Evolutionary conservation across 345 rosid species (phyloP), one percentile per base, ranked within the genome.

Genomic region (Crucihimalaya himalaica): DNA sequence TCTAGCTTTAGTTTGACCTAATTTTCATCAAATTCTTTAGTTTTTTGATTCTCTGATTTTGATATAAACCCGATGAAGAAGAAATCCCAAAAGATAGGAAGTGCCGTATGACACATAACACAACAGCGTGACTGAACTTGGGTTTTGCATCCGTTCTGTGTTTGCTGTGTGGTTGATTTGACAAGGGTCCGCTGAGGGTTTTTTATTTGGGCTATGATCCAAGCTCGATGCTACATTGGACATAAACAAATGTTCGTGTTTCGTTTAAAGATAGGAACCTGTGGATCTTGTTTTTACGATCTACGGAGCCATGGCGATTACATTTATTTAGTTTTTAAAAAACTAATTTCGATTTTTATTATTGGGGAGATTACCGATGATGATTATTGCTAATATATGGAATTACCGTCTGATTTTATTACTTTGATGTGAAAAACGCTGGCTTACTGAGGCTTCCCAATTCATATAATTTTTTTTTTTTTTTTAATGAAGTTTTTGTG

Each of bases 401-500:
- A 88, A 92, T 92, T 92, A 89, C 93, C 96, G 92, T 34, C 96
- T 92, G 92, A 89, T 71, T 73, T 47, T 57, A 54, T 74, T 43
- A 58, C 68, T 3, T 68, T 75, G 74, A 75, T 61, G 74, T 16
- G 32, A 75, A 61, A 14, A 52, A 60, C 74, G 79, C 79, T 75
- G 78, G 32, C 64, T 46, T 20, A 21, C 79, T 59, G 78, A 74
- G 68, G 57, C 11, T 18, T 13, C 14, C 51, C 51, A 46, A 46
- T 46, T 8, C 12, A 2, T 37, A 42, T 0, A 23, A n/a, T 23
- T 23, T 23, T 14, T 1, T 40, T 0, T 15, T 42, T 42, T 1
- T 4, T 12, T 14, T 40, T 31, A 5, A 32, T 32, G 10, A 31
- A 31, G 11, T 35, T 1, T 35, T 40, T 14, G 3, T 39, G 5